Conservation (phyloP, 768 basidiomycete genomes). For the Mrakia frigida region DNA sequence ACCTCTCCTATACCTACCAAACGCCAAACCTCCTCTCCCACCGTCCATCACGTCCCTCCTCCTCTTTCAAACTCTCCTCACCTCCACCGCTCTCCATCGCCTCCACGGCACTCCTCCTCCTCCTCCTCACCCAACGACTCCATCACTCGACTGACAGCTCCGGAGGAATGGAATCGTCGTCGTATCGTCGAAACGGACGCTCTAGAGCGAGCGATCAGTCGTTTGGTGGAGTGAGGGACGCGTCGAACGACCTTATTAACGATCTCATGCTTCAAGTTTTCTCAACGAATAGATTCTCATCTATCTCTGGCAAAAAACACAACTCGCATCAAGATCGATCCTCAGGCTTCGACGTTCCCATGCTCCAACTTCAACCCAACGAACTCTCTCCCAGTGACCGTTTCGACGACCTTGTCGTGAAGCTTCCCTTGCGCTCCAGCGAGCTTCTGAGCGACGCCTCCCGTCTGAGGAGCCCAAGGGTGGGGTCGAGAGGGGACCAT, state of each 20-base stretch:
- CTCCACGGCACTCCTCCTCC: background rate
- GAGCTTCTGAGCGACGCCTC: slow-evolving; percentile 31
- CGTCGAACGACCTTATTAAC: too few species aligned
- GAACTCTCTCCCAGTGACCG: slow-evolving; percentile 7
- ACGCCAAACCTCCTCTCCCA: too few species aligned
- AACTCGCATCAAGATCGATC: too few species aligned
- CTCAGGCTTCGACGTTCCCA: too few species aligned
- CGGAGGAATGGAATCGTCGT: slow-evolving; percentile 3
- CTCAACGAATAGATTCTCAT: too few species aligned
- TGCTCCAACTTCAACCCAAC: background rate
- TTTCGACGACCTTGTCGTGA: slow-evolving; percentile 26
- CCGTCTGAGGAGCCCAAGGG: slow-evolving; percentile 30
- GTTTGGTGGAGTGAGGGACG: too few species aligned
- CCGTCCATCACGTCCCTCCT: background rate
- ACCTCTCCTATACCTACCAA: too few species aligned
- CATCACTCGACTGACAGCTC: background rate
- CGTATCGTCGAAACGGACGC: background rate
- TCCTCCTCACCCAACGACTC: background rate
- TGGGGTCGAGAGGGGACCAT: slow-evolving; percentile 32
- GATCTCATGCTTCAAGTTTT: too few species aligned
- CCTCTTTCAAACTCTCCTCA: background rate
- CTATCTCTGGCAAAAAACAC: too few species aligned
- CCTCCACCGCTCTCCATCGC: too few species aligned
- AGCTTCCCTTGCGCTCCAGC: slow-evolving; percentile 17
- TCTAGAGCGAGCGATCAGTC: background rate